Evolutionary conservation across 768 basidiomycete species (phyloP).

Genomic region (Lactarius pseudohatsudake): DNA sequence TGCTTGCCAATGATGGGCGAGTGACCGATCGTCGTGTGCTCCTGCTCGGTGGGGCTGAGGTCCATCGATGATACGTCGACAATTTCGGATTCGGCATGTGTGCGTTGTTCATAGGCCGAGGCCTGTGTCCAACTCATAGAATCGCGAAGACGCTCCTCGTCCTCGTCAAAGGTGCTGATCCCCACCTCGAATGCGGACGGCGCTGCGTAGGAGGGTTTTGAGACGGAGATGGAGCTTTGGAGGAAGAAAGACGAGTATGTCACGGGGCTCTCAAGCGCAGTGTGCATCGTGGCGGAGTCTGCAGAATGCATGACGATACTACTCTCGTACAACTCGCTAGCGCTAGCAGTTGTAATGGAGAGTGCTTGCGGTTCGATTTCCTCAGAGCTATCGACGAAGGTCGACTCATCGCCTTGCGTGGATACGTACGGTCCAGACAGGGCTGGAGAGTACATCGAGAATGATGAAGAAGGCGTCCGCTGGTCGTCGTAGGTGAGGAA

Average conservation of each 20-base stretch:
- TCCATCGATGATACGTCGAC: slow-evolving; percentile 27
- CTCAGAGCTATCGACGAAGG: slow-evolving; percentile 20
- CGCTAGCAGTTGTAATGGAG: slow-evolving; percentile 21
- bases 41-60: slow-evolving; percentile 25
- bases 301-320: slow-evolving; percentile 29
- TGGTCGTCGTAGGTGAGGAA: slow-evolving; percentile 28
- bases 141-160: slow-evolving; percentile 26
- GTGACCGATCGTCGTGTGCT: slow-evolving; percentile 23
- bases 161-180: slow-evolving; percentile 28
- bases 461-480: slow-evolving; percentile 29
- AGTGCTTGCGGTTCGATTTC: slow-evolving; percentile 18
- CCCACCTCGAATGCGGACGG: slow-evolving; percentile 28
- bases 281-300: slow-evolving; percentile 30
- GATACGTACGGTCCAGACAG: slow-evolving; percentile 27
- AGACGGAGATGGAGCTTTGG: slow-evolving; percentile 21
- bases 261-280: slow-evolving; percentile 27
- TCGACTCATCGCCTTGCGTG: slow-evolving; percentile 21
- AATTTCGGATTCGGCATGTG: slow-evolving; percentile 17
- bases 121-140: slow-evolving; percentile 30
- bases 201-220: slow-evolving; percentile 24
- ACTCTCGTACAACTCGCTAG: slow-evolving; percentile 21
- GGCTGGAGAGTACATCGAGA: slow-evolving; percentile 30
- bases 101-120: slow-evolving; percentile 21
- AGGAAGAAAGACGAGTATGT: slow-evolving; percentile 25
- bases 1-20: slow-evolving; percentile 18